Conservation (phyloP, 257 asterid genomes). For the Striga asiatica region DNA sequence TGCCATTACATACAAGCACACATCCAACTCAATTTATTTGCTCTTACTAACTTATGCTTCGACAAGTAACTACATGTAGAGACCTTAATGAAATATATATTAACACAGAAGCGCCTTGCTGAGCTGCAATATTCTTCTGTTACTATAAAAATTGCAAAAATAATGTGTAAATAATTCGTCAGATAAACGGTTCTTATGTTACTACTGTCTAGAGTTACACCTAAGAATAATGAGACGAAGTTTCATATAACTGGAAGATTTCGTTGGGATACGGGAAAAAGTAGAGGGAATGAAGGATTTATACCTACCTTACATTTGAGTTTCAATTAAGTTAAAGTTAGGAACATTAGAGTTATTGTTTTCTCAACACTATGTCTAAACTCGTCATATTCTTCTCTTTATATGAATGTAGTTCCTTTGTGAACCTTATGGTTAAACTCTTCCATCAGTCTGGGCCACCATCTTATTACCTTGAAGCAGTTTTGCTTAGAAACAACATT, state of each 20-base stretch:
- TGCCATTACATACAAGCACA: no score
- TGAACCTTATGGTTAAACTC: no score
- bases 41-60: neutral
- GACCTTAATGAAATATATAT: neutral
- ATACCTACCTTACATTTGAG: neutral
- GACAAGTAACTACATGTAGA: neutral
- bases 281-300: neutral
- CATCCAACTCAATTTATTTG: neutral
- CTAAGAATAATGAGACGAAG: neutral
- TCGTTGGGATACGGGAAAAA: neutral
- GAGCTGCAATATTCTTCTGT: neutral
- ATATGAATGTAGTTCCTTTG: slow-evolving; percentile 1
- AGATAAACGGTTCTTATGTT: neutral
- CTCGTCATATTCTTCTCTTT: neutral
- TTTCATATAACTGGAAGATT: neutral
- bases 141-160: neutral
- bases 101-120: neutral
- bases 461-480: neutral
- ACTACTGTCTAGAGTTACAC: neutral
- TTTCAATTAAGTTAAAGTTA: neutral
- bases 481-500: slow-evolving; percentile 12
- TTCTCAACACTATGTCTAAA: slow-evolving; percentile 3
- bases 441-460: neutral
- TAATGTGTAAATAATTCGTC: neutral
- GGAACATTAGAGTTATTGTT: no score